These are phyloP conservation scores for Takakia lepidozioides DNA, from an alignment of 225 moss, liverwort and hornwort genomes.

Conservation along the genomic window DNA sequence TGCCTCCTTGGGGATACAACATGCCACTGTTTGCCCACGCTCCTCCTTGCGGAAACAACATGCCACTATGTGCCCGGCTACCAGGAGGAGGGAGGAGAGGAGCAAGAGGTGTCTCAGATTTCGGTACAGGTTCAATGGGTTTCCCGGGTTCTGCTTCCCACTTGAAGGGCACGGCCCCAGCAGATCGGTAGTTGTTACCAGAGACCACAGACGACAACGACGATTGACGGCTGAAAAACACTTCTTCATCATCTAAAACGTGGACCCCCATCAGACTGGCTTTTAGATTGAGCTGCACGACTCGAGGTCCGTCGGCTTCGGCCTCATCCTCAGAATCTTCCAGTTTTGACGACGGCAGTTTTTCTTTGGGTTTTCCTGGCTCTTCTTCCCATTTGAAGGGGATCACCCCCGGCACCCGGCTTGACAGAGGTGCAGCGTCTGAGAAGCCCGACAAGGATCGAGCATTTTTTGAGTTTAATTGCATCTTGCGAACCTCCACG, in stretches of 20 bases:
- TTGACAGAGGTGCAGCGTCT: no score
- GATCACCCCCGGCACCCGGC: conserved; percentile 17
- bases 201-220: conserved; percentile 45
- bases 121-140: conserved; percentile 3
- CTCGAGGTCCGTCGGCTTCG: conserved; percentile 18
- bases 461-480: no score
- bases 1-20: conserved; percentile 3
- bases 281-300: conserved; percentile 29
- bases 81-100: conserved; percentile 7
- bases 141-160: conserved; percentile 28
- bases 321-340: conserved; percentile 8
- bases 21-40: conserved; percentile 4
- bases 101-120: conserved; percentile 12
- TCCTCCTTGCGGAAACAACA: conserved; percentile 5
- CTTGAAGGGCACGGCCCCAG: conserved; percentile 19
- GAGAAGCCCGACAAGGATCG: no score
- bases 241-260: conserved; percentile 20
- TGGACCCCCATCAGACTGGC: conserved; percentile 31
- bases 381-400: conserved; percentile 18
- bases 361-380: conserved; percentile 3
- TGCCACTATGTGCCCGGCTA: conserved; percentile 9
- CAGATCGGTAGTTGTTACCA: conserved; percentile 13
- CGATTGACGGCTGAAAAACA: conserved; percentile 34
- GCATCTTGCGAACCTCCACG: no score
- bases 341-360: conserved; percentile 1